phyloP scores from a whole-genome alignment of 1,284 basidiomycete genomes.

The Salmacisia buchloeana region DNA sequence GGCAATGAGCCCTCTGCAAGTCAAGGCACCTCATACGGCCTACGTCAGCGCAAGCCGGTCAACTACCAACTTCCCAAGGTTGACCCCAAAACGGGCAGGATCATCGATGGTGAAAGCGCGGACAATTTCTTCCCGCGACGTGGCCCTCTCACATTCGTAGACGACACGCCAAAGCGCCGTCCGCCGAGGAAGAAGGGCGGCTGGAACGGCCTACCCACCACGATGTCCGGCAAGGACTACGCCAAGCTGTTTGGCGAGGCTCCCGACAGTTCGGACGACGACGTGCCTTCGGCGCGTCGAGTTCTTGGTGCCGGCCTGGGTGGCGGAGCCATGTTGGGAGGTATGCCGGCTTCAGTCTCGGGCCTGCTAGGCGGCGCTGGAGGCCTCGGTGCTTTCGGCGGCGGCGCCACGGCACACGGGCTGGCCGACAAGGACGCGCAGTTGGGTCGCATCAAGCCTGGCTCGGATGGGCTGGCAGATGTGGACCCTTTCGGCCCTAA shows the following conservation, averaged over 20 bases:
- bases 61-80: neutral
- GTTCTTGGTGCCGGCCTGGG: conserved; percentile 2
- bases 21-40: neutral
- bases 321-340: neutral
- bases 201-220: conserved; percentile 36
- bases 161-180: neutral
- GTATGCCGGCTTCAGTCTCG: neutral
- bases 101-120: neutral
- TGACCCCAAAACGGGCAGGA: neutral
- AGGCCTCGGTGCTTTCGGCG: conserved; percentile 4
- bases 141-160: neutral
- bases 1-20: neutral
- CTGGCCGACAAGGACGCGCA: conserved; percentile 20
- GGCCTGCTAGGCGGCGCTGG: neutral
- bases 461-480: conserved; percentile 71
- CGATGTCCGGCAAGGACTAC: conserved; percentile 46
- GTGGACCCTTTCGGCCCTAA: conserved; percentile 92
- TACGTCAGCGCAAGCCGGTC: conserved; percentile 2
- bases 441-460: conserved; percentile 41
- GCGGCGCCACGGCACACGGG: conserved; percentile 9
- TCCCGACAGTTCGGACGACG: conserved; percentile 44
- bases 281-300: neutral
- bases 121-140: too few species aligned
- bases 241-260: conserved; percentile 43
- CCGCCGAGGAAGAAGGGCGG: conserved; percentile 22